Evolutionary conservation across 176 grass and related monocot genomes (phyloP).

Genomic region (Oryza glumipatula): DNA sequence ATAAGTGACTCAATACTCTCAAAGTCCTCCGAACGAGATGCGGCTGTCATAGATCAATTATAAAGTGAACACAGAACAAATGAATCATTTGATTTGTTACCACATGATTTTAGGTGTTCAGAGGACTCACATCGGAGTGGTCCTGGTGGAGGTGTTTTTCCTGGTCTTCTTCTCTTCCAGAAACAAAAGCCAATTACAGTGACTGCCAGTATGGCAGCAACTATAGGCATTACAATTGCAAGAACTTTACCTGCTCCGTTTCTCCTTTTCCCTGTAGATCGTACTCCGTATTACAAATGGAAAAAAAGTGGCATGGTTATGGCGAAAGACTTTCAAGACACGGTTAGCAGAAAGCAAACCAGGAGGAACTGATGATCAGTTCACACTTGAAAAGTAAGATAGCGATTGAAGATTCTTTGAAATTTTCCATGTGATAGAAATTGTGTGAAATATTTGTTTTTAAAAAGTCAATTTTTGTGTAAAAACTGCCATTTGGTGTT

Average conservation of each 20-base stretch:
- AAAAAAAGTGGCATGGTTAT: background rate
- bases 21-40: slow-evolving; percentile 22
- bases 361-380: background rate
- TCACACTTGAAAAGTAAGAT: background rate
- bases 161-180: slow-evolving; percentile 29
- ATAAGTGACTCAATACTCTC: slow-evolving; percentile 55
- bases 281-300: background rate
- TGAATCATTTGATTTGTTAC: background rate
- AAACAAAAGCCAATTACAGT: slow-evolving; percentile 24
- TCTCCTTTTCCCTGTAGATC: slow-evolving; percentile 36
- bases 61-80: background rate
- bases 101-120: background rate
- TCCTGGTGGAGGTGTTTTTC: background rate
- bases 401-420: background rate
- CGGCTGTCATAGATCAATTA: slow-evolving; percentile 30
- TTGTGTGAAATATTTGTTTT: background rate
- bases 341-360: background rate
- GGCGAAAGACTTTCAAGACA: background rate
- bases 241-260: slow-evolving; percentile 24
- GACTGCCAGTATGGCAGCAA: background rate
- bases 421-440: background rate
- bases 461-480: background rate
- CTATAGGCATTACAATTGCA: slow-evolving; percentile 40
- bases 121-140: slow-evolving; percentile 7
- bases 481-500: background rate